Evolutionary conservation across 768 basidiomycete species (phyloP).

Genomic region (Termitomyces sp.): DNA sequence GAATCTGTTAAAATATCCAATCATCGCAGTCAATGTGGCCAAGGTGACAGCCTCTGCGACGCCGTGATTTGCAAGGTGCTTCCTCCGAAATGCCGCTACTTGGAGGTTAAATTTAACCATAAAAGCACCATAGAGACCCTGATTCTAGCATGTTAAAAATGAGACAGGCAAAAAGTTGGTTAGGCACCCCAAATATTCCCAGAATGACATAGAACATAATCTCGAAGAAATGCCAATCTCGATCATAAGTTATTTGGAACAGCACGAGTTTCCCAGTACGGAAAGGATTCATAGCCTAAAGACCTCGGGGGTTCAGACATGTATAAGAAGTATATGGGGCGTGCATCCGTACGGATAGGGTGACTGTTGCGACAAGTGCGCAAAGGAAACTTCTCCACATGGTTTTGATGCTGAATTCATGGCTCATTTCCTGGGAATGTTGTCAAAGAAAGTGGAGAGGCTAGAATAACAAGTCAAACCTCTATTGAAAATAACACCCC

Average conservation of each 20-base stretch:
- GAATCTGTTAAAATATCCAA: slow-evolving; percentile 94
- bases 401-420: slow-evolving; percentile 92
- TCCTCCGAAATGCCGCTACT: slow-evolving; percentile 90
- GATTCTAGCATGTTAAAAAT: slow-evolving; percentile 3
- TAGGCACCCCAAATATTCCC: slow-evolving; percentile 87
- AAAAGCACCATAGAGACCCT: slow-evolving; percentile 97
- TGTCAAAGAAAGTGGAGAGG: not conserved
- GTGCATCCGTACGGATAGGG: slow-evolving; percentile 73
- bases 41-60: slow-evolving; percentile 87
- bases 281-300: slow-evolving; percentile 95
- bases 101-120: slow-evolving; percentile 97
- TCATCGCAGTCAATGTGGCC: slow-evolving; percentile 83
- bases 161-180: slow-evolving; percentile 1
- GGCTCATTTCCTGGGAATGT: slow-evolving; percentile 86
- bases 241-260: slow-evolving; percentile 96
- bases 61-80: slow-evolving; percentile 77
- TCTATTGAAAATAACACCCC: slow-evolving; percentile 98
- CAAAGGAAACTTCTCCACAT: slow-evolving; percentile 99
- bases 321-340: not conserved
- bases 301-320: slow-evolving; percentile 1
- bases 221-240: slow-evolving; percentile 99
- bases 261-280: slow-evolving; percentile 96
- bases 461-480: slow-evolving; percentile 31
- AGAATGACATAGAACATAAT: slow-evolving; percentile 94
- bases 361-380: slow-evolving; percentile 94